Conservation (phyloP, 805 yeast species). For the Kodamaea hsintzibuensis region DNA sequence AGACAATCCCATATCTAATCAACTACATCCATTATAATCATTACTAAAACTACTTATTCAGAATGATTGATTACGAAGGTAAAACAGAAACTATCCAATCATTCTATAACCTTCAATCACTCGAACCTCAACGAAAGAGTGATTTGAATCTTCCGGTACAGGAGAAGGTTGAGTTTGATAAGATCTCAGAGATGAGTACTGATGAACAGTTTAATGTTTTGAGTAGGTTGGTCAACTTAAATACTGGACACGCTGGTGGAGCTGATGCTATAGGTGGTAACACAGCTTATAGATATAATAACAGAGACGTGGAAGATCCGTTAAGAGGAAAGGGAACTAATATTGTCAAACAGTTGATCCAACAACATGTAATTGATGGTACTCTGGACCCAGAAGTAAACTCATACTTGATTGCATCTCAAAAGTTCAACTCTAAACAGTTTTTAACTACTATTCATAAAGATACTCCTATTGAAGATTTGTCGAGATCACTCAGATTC, state of each 20-base stretch:
- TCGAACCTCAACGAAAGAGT: constrained; percentile 21
- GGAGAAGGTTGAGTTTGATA: constrained; percentile 18
- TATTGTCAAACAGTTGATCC: constrained; percentile 27
- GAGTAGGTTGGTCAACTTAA: constrained; percentile 23
- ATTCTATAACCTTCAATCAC: constrained; percentile 30
- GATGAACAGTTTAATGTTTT: constrained; percentile 35
- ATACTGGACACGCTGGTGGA: constrained; percentile 5
- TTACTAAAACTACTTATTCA: not conserved
- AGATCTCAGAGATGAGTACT: constrained; percentile 19
- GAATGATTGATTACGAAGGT: constrained; percentile 35
- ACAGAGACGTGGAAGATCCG: constrained; percentile 35
- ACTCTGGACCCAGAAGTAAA: constrained; percentile 30
- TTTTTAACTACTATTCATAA: constrained; percentile 38
- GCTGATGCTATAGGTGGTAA: constrained; percentile 10
- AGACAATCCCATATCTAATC: no score
- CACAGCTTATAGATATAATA: constrained; percentile 10
- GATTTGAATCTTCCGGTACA: constrained; percentile 18
- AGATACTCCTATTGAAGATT: constrained; percentile 38
- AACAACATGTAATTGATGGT: constrained; percentile 24
- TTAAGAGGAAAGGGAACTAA: constrained; percentile 31
- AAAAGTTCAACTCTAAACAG: constrained; percentile 35
- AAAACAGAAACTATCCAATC: constrained; percentile 26
- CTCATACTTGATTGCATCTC: constrained; percentile 37
- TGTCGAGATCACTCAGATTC: constrained; percentile 28
- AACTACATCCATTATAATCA: no score